Evolutionary conservation across 495 filamentous ascomycete species (phyloP), one percentile per base, ranked within the genome.

Genomic region (Hypoxylon rickii): DNA sequence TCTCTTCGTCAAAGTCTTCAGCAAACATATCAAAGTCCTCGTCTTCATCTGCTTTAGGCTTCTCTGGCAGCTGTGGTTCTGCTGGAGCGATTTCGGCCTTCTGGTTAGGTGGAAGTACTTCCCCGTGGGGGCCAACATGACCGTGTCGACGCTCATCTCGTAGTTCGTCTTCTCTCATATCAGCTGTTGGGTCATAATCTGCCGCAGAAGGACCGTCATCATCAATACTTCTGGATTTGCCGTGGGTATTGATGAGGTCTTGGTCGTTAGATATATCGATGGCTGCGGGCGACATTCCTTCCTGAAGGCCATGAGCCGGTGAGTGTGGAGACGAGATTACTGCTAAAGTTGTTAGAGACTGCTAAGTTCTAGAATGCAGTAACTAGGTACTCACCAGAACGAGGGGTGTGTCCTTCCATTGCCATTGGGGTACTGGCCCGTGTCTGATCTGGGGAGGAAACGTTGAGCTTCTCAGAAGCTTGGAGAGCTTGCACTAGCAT

Each of bases 11-110:
- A 51, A 90, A 89, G 46, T 91, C 89, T 34, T 94, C 89, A 13
- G 89, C 90, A 70, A 97, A 97, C 93, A 97, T 98, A 69, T 98
- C 95, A 70, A 92, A 92, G 10, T 89, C 83, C 37, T 84, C 82
- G 29, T 83, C 78, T 12, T 79, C 76, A 29, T 74, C 82, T 49
- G 83, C 81, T 44, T 74, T 79, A 20, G 70, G 39, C 38, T 77
- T 78, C 43, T 67, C 63, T 24, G 66, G 31, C 29, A 68, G 64
- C 38, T 66, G 65, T 34, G 65, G 59, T 45, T 78, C 64, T 57
- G 71, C 51, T 63, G 62, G 57, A 15, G 68, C 63, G 2, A 76
- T 65, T 44, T 80, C 45, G 59, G 59, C 50, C 68, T 78, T 64
- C 50, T 65, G 56, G 11, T 54, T 58, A 16, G 55, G 43, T 20